Base-by-base conservation (phyloP, 176 grass and related monocot genomes). In the Aegilops speltoides region DNA sequence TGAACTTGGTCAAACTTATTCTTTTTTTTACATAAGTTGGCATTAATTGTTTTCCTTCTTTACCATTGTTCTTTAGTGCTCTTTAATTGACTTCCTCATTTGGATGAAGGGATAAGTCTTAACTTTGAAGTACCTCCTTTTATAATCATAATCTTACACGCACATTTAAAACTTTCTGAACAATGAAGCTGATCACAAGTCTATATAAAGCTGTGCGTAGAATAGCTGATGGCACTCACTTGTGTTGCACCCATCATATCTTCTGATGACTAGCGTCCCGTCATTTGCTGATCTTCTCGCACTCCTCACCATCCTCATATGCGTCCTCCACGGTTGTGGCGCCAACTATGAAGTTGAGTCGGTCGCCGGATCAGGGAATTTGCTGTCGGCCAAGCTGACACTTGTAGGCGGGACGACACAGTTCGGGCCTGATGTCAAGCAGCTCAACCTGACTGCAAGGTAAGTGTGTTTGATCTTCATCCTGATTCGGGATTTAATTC, bases 401-500 rank as follows among this genome's bases (percentile, higher is more conserved):
- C 71, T 95, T 32, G 84, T 84, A 59, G 87, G 85, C 37, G 28
- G 20, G 62, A 79, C 80, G 68, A 46, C 15, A 3, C 17, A 73
- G 16, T 82, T 93, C 64, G 93, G 95, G 5, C 66, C 85, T 3
- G 95, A 95, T 74, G 78, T 98, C 9, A 50, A 64, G 64, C 84
- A 26, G 17, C 93, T 98, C 60, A 45, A 48, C 65, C 65, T 98
- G 9, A 85, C 83, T 32, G 93, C 89, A n/a, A 95, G 89, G 95
- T 59, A 88, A 91, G 68, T 87, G 16, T 13, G 2, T 36, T 8
- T 12, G 23, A 23, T 71, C 34, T 23, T 72, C 5, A 40, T 72
- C 36, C 10, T 72, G 25, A 28, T 1, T 12, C 61, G 0, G 61
- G 25, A 19, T 7, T 68, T 20, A 34, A 68, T 32, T 68, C 52